Base-by-base conservation (phyloP, 257 asterid genomes). In the Solanum ossicruentum region DNA sequence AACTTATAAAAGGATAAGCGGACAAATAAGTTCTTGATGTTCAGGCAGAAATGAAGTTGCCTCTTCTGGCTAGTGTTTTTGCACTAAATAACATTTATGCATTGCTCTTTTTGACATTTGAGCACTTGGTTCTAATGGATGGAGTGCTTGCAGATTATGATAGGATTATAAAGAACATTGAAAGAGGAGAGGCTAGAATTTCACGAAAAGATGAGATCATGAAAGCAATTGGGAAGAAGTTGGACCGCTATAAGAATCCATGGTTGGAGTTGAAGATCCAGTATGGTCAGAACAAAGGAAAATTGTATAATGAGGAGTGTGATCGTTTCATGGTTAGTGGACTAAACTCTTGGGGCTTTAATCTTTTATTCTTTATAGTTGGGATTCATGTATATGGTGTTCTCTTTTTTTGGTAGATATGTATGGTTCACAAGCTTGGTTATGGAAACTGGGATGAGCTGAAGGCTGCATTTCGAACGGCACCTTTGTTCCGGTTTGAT, bases 281-380 rank as follows among this genome's bases (percentile, higher is more conserved):
- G 85, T 95, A 97, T 87, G 99, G 99, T 85, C 99, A 97, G 93
- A 97, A 97, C 94, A 97, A 97, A 86, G 99, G 99, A 85, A 97
- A 97, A 92, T 77, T 97, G 88, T 97, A 95, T 89, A 97, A 97
- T 86, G 99, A 97, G 90, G 99, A 97, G 91, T 97, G 99, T 79
- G 99, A 97, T 55, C 98, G 99, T n/a, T 97, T 92, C 92, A 97
- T 97, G 99, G 99, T 97, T 84, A 83, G 93, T 20, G 4, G 65
- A 52, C 69, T 83, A 63, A 8, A 36, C 39, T 56, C 16, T 70
- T 55, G 47, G 36, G 57, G 61, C 13, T 13, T 81, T 56, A 72
- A 71, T 36, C 43, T 58, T 21, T 1, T 28, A 32, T 16, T 51
- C 6, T 20, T 41, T 36, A 12, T 39, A 18, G 73, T 49, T 51